A percentile compares a stretch with the other conserved stretches of the same genome.
These are phyloP conservation scores for Sporothrix schenckii DNA, from an alignment of 2,329 filamentous ascomycete genomes.

Conservation along the genomic window DNA sequence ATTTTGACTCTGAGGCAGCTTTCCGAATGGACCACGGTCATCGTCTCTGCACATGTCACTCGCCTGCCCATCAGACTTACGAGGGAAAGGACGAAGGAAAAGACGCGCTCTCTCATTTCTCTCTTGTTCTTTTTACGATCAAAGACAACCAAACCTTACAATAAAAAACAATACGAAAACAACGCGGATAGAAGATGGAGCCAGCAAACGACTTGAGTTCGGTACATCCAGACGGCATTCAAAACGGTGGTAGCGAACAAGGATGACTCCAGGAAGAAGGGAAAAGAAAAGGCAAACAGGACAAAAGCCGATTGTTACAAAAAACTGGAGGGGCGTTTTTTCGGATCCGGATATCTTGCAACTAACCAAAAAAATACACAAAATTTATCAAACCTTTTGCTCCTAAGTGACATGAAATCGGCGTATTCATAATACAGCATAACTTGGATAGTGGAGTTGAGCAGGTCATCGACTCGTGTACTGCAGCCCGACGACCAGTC, in stretches of 20 bases:
- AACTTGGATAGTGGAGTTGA: not conserved
- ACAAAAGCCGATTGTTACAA: slow-evolving; percentile 29
- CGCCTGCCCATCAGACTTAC: not conserved
- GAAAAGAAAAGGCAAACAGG: slow-evolving; percentile 29
- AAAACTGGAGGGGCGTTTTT: slow-evolving; percentile 66
- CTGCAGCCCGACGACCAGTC: not conserved
- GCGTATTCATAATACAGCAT: not conserved
- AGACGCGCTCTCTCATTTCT: not conserved
- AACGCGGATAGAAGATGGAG: slow-evolving; percentile 74
- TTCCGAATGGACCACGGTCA: not conserved
- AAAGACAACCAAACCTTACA: slow-evolving; percentile 23
- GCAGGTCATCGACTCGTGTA: no score
- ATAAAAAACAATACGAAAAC: slow-evolving; percentile 20
- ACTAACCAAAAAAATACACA: slow-evolving; percentile 49
- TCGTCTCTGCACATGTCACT: not conserved
- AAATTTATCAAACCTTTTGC: slow-evolving; percentile 46
- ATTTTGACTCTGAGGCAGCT: not conserved
- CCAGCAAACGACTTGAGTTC: slow-evolving; percentile 53
- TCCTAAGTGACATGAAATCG: not conserved
- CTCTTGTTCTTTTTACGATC: slow-evolving; percentile 28
- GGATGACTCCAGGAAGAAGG: slow-evolving; percentile 16
- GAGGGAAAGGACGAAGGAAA: not conserved
- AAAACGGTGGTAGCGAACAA: slow-evolving; percentile 47
- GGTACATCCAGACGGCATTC: slow-evolving; percentile 38
- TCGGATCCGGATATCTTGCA: slow-evolving; percentile 83